Percentiles rank a stretch among this genome's conserved stretches.
phyloP scores from a whole-genome alignment of 1,284 basidiomycete species.

The Ganoderma lucidum region DNA sequence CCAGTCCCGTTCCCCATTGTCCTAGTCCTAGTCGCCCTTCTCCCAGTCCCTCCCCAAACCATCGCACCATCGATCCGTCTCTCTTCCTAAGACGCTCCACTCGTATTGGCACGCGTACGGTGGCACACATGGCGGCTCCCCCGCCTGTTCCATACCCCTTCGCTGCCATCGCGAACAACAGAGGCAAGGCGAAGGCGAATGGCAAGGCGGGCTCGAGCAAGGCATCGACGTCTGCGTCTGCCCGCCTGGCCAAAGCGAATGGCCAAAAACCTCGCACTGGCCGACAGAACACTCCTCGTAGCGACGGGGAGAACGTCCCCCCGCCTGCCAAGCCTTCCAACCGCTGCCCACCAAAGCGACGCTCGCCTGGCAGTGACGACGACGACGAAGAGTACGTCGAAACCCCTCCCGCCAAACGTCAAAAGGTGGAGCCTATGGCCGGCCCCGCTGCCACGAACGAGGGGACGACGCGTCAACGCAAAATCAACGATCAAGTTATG shows the following conservation, averaged over 20 bases:
- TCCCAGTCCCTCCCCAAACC: background rate
- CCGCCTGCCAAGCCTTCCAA: background rate
- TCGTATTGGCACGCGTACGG: background rate
- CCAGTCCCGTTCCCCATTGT: no score
- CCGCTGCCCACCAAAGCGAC: background rate
- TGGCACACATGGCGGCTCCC: background rate
- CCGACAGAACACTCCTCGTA: background rate
- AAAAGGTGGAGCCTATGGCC: background rate
- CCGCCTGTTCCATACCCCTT: background rate
- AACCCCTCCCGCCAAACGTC: background rate
- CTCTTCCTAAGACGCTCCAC: background rate
- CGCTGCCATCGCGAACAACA: background rate
- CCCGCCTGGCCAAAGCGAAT: background rate
- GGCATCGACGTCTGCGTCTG: background rate
- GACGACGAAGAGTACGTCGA: background rate
- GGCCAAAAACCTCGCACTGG: background rate
- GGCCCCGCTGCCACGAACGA: background rate
- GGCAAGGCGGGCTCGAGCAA: background rate
- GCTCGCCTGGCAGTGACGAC: background rate
- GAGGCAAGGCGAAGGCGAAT: background rate
- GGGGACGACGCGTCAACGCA: background rate
- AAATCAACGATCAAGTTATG: background rate
- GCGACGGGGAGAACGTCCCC: background rate
- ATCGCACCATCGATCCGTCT: background rate
- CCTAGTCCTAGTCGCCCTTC: no score